Evolutionary conservation across 2,329 filamentous ascomycete species (phyloP), one percentile per base, ranked within the genome.

Genomic region (Dactylellina drechsleri): DNA sequence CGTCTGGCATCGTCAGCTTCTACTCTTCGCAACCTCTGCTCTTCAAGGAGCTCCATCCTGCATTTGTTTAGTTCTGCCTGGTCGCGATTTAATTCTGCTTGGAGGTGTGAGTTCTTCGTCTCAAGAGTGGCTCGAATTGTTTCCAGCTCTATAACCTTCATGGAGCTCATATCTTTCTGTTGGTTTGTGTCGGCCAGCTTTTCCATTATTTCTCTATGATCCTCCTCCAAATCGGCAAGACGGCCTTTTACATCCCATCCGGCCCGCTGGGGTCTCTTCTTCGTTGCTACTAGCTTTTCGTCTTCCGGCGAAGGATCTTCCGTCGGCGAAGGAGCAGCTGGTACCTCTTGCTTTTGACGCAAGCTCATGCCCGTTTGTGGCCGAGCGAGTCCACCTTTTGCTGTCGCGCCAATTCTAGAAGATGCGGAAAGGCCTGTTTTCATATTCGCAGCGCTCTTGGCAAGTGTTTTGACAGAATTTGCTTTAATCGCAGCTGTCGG

Each of bases 161-260:
- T 86, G 80, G 94, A 96, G 77, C 91, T 90, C 8, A 91, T 79
- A 15, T 90, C 88, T 53, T 96, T 85, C 0, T 89, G 87, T 76
- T 95, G 90, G 78, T 94, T 92, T 75, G 92, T 84, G 70, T 90
- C 86, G 79, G 90, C 90, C 76, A 98, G 85, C 72, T 86, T 85
- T 56, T 87, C 86, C 80, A 92, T 92, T 79, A 75, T 58, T 23
- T 66, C 71, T 58, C 71, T 64, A 40, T 75, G 71, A 23, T 94
- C 86, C 16, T 85, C 84, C 79, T 96, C 92, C 83, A 97, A 90
- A 73, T 89, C 87, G 77, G 89, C 89, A 78, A 97, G 86, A 77
- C 90, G 88, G 76, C 87, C 87, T 79, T 93, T 90, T 78, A 93
- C 88, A 81, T 97, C 92, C 86, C 90, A 94, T 79, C 87, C 91